These are phyloP conservation scores for Pinus albicaulis DNA, from an alignment of 75 land plant species.

Conservation along the genomic window DNA sequence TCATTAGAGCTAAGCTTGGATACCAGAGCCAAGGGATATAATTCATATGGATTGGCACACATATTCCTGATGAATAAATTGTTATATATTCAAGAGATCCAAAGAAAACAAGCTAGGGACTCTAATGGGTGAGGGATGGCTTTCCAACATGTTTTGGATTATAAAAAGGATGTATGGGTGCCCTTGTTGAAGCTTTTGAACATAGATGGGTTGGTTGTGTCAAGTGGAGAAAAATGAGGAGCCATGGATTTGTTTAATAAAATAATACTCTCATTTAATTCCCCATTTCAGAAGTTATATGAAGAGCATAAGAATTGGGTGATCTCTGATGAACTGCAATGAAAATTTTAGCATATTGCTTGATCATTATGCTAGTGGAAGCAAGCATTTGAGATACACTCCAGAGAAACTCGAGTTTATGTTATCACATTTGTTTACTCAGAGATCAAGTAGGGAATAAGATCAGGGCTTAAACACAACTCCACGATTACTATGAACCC, in stretches of 20 bases:
- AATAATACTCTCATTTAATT: constrained; percentile 26
- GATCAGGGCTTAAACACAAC: too few species aligned
- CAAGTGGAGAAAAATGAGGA: constrained; percentile 22
- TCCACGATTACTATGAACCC: too few species aligned
- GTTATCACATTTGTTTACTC: constrained; percentile 21
- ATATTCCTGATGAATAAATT: constrained; percentile 40
- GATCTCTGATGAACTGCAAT: constrained; percentile 14
- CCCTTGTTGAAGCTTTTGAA: constrained; percentile 19
- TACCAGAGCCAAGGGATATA: constrained; percentile 14
- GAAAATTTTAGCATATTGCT: not conserved
- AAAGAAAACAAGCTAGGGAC: constrained; percentile 29
- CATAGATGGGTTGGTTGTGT: constrained; percentile 23
- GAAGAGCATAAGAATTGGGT: not conserved
- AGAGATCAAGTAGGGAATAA: too few species aligned
- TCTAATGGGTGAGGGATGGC: constrained; percentile 28
- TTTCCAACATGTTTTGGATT: constrained; percentile 20
- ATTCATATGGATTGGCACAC: constrained; percentile 20
- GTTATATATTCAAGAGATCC: constrained; percentile 21
- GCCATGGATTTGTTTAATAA: constrained; percentile 23
- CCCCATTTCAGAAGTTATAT: constrained; percentile 24
- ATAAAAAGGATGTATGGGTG: constrained; percentile 26
- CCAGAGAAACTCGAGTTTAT: constrained; percentile 22
- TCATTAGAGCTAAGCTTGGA: constrained; percentile 11
- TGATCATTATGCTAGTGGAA: not conserved
- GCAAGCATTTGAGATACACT: constrained; percentile 25